These are phyloP conservation scores for Cladosporium cucumerinum DNA, from an alignment of 2,329 filamentous ascomycete genomes.

Conservation along the genomic window DNA sequence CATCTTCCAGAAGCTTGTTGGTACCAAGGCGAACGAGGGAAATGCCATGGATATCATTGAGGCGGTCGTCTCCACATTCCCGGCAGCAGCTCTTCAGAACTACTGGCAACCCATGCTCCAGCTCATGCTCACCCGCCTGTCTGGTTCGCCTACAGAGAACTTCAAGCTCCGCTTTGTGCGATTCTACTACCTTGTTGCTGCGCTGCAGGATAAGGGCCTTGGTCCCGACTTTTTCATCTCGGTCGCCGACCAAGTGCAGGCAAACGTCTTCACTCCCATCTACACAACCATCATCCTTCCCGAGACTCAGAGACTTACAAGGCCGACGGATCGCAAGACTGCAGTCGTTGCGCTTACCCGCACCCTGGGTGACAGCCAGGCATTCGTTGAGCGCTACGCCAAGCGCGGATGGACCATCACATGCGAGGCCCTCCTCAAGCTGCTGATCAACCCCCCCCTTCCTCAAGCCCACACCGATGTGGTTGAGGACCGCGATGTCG, in stretches of 20 bases:
- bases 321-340: conserved; percentile 86
- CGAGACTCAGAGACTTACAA: conserved; percentile 81
- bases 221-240: conserved; percentile 90
- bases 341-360: conserved; percentile 92
- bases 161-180: conserved; percentile 84
- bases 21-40: conserved; percentile 76
- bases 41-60: conserved; percentile 91
- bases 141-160: conserved; percentile 73
- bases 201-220: conserved; percentile 73
- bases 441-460: conserved; percentile 84
- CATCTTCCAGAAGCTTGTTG: conserved; percentile 88
- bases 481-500: conserved; percentile 83
- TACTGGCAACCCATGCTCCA: conserved; percentile 79
- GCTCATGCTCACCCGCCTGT: conserved; percentile 71
- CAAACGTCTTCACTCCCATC: conserved; percentile 73
- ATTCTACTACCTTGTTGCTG: conserved; percentile 90
- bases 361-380: conserved; percentile 78
- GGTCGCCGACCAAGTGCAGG: conserved; percentile 77
- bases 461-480: conserved; percentile 62
- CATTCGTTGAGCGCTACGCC: conserved; percentile 68
- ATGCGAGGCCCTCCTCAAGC: conserved; percentile 80
- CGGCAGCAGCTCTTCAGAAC: conserved; percentile 67
- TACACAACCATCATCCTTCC: conserved; percentile 86
- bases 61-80: conserved; percentile 68
- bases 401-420: conserved; percentile 89